Percentiles rank a stretch among this genome's conserved stretches.
Evolutionary conservation across 768 basidiomycete species (phyloP).

Genomic region (Ramaria sp.): DNA sequence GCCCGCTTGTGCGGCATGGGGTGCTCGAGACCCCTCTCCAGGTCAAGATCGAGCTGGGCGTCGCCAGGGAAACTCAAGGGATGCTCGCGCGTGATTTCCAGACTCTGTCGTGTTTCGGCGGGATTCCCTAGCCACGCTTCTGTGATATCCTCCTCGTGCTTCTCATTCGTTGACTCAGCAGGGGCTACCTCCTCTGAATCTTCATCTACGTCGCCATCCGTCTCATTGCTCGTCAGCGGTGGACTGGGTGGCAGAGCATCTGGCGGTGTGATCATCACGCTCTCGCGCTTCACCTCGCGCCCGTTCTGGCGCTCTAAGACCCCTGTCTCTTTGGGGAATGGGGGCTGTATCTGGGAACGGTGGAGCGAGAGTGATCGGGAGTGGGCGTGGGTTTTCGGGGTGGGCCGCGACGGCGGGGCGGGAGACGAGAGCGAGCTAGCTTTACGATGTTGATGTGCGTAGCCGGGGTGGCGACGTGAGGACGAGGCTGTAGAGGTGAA

Average conservation of each 20-base stretch:
- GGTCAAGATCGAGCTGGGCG: not conserved
- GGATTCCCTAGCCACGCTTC: slow-evolving; percentile 1
- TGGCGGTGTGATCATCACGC: slow-evolving; percentile 11
- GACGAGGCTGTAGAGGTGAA: not conserved
- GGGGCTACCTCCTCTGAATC: slow-evolving; percentile 13
- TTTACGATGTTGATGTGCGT: not conserved
- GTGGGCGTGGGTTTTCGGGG: not conserved
- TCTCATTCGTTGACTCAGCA: slow-evolving; percentile 8
- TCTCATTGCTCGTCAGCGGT: slow-evolving; percentile 16
- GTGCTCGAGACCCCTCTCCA: not conserved
- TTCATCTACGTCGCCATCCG: slow-evolving; percentile 6
- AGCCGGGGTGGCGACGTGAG: not conserved
- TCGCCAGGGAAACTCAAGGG: not conserved
- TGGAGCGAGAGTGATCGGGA: not conserved
- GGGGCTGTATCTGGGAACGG: not conserved
- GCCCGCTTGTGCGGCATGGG: not conserved
- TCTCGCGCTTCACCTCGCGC: not conserved
- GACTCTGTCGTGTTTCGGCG: not conserved
- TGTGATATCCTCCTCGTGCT: slow-evolving; percentile 2
- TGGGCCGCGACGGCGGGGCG: not conserved
- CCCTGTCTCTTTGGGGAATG: not conserved
- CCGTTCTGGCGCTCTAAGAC: slow-evolving; percentile 5
- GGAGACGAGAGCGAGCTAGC: slow-evolving; percentile 2
- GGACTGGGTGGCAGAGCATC: slow-evolving; percentile 23
- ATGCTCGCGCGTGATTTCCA: not conserved